Conservation (phyloP, 805 yeast genomes). For the Candida nonsorbophila region DNA sequence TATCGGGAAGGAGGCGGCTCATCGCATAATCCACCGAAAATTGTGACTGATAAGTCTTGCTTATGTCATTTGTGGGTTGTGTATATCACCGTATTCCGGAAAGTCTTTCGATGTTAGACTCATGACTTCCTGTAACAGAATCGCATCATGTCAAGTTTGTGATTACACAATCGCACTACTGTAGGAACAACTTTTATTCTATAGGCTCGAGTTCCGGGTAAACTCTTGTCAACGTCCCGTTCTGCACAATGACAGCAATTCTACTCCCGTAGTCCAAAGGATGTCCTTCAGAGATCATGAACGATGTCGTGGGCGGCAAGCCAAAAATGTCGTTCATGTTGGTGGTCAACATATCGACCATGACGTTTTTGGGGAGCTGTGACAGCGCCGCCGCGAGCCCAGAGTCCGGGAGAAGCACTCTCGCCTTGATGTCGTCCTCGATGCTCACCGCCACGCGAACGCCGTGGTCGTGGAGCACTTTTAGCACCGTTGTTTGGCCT, state of each 20-base stretch:
- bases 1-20: too few relatives aligned
- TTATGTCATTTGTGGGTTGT: too few relatives aligned
- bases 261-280: conserved; percentile 3
- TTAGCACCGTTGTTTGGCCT: conserved; percentile 3
- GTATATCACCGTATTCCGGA: too few relatives aligned
- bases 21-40: too few relatives aligned
- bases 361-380: background rate
- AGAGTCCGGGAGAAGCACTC: conserved; percentile 3
- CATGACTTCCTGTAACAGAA: too few relatives aligned
- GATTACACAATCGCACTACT: too few relatives aligned
- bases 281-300: conserved; percentile 3
- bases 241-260: conserved; percentile 1
- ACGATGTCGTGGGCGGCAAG: background rate
- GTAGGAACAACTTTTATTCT: too few relatives aligned
- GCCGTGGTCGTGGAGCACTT: conserved; percentile 3
- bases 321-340: conserved; percentile 4
- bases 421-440: conserved; percentile 3
- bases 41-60: too few relatives aligned
- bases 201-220: conserved; percentile 3
- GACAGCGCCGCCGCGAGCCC: conserved; percentile 5
- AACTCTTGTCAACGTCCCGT: background rate
- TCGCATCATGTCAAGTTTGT: too few relatives aligned
- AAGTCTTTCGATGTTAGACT: too few relatives aligned
- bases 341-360: conserved; percentile 2
- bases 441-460: conserved; percentile 2